Base-by-base conservation (phyloP, 2,329 filamentous ascomycete genomes). In the Penicillium sp. region DNA sequence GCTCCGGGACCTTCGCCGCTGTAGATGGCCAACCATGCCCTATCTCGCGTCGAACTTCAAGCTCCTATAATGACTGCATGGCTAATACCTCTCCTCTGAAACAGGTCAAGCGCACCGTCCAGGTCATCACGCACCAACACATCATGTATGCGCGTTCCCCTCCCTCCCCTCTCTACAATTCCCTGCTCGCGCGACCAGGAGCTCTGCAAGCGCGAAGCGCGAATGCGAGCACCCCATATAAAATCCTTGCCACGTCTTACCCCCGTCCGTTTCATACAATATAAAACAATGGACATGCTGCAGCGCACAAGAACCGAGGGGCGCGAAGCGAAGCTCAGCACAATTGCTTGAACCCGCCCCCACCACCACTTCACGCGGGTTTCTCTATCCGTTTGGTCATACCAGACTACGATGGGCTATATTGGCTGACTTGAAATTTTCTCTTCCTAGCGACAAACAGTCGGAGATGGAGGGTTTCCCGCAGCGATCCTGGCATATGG, bases 401-500 rank as follows among this genome's bases (percentile, higher is more conserved):
- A 43, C 25, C 25, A 46, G 38, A 31, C 28, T 29, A 30, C 13
- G 28, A 11, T 38, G 46, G 13, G 11, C 16, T 4, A 18, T 25
- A 37, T 41, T 13, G 27, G 41, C 54, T 57, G 34, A 57, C 47
- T 19, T 16, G 30, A 16, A 2, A 7, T 19, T 39, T 49, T 16
- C n/a, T 37, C 36, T 45, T 16, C 16, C 22, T n/a, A 90, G 87
- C 66, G 82, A 89, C 65, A 90, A 91, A 68, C 84, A 88, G 16
- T 87, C 88, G 12, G 87, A 86, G 33, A 80, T 89, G 57, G 88
- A 91, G 62, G 90, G 90, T 3, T 95, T 91, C 65, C 93, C 93
- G 10, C 91, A 96, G 82, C 86, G 93, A 69, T 79, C 83, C 73
- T 99, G 93, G 93, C 90, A 82, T 59, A 88, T 97, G 68, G 85